Evolutionary conservation across 73 alveolate genomes (phyloP).

Genomic region (Blepharisma japonicum): DNA sequence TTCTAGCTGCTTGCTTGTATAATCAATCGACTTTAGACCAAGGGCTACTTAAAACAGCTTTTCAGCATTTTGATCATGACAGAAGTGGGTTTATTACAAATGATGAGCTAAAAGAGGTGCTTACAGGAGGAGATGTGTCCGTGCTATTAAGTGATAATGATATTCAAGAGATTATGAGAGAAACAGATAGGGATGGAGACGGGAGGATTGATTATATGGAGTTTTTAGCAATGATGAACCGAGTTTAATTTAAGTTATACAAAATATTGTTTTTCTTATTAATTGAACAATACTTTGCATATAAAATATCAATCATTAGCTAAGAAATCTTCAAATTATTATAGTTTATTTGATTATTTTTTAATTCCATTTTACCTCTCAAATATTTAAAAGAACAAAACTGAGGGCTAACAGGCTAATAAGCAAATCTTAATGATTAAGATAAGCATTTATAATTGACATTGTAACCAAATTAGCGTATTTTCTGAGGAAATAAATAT

Average conservation of each 20-base stretch:
- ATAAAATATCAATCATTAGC: too few species aligned
- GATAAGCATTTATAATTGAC: too few species aligned
- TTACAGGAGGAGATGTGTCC: constrained; percentile 44
- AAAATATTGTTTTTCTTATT: too few species aligned
- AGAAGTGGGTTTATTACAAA: constrained; percentile 70
- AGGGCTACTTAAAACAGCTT: constrained; percentile 51
- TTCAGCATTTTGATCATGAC: constrained; percentile 65
- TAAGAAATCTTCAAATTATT: too few species aligned
- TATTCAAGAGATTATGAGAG: constrained; percentile 38
- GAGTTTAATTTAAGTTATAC: background rate
- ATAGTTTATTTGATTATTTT: too few species aligned
- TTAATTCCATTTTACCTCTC: too few species aligned
- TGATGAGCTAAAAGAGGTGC: constrained; percentile 58
- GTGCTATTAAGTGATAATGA: constrained; percentile 28
- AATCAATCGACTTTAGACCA: constrained; percentile 50
- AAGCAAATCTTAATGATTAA: too few species aligned
- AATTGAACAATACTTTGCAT: too few species aligned
- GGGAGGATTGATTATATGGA: constrained; percentile 49
- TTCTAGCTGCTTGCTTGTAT: constrained; percentile 67
- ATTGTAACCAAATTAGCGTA: too few species aligned
- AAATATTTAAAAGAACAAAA: too few species aligned
- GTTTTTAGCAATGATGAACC: constrained; percentile 36
- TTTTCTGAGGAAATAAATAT: too few species aligned
- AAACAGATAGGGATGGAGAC: constrained; percentile 40
- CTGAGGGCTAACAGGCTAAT: too few species aligned